Conservation (phyloP, 148 eudicot species). For the Rhododendron molle region DNA sequence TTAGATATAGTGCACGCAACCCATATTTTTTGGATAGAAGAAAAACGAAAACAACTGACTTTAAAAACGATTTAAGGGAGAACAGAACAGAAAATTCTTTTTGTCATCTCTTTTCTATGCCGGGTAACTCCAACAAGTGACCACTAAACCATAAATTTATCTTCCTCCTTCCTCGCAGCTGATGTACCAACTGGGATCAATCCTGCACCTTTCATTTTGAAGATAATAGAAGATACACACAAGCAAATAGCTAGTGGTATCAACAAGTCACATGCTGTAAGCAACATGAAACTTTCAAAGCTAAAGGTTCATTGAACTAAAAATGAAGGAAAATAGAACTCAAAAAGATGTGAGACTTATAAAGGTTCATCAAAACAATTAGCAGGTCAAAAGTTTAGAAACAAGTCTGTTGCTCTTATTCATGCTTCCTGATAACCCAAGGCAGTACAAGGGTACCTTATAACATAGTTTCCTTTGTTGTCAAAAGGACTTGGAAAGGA, state of each 20-base stretch:
- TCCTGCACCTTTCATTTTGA: neutral
- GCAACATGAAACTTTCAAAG: neutral
- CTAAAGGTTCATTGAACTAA: neutral
- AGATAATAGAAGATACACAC: neutral
- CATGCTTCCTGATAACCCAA: neutral
- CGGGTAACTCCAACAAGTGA: neutral
- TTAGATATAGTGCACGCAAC: neutral
- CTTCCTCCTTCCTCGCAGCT: neutral
- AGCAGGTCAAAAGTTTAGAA: neutral
- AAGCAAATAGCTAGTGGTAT: neutral
- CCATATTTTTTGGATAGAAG: neutral
- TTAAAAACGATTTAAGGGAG: neutral
- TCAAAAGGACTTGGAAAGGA: conserved; percentile 86
- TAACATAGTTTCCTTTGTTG: conserved; percentile 88
- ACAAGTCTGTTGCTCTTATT: neutral
- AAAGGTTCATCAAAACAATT: neutral
- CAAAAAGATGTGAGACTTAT: neutral
- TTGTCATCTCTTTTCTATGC: neutral
- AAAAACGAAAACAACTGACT: neutral
- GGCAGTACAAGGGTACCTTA: conserved; percentile 52
- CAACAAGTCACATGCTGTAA: neutral
- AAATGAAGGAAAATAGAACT: neutral
- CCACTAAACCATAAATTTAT: neutral
- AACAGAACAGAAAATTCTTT: neutral
- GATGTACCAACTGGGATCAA: neutral